phyloP scores from a whole-genome alignment of 2,329 filamentous ascomycete genomes.

The Setomelanomma holmii region DNA sequence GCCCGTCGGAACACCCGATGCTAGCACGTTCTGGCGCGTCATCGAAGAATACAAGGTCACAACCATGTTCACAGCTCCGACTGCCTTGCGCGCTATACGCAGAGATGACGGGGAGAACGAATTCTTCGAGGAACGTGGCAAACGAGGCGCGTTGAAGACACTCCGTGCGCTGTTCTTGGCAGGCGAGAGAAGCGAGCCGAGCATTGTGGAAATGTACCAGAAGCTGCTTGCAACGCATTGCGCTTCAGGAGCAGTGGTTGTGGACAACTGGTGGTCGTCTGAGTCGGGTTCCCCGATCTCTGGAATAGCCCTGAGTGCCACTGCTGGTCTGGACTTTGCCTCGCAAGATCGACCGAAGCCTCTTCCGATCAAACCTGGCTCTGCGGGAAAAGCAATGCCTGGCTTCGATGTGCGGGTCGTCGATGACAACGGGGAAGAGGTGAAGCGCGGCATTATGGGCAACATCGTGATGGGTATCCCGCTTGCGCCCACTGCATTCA shows the following conservation, averaged over 20 bases:
- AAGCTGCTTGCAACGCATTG: constrained; percentile 72
- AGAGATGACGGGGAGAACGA: constrained; percentile 81
- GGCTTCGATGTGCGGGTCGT: constrained; percentile 89
- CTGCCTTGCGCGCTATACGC: constrained; percentile 83
- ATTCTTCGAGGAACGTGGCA: constrained; percentile 68
- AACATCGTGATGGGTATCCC: constrained; percentile 89
- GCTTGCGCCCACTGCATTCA: constrained; percentile 84
- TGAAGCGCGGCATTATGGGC: constrained; percentile 78
- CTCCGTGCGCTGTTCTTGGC: constrained; percentile 82
- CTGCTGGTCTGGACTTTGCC: constrained; percentile 63
- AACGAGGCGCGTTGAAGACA: constrained; percentile 72
- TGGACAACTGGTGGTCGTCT: constrained; percentile 79
- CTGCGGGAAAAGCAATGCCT: constrained; percentile 88
- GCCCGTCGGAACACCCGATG: constrained; percentile 85
- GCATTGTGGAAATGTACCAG: constrained; percentile 83
- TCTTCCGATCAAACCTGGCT: constrained; percentile 77
- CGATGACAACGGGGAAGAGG: constrained; percentile 77
- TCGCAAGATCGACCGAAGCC: constrained; percentile 55
- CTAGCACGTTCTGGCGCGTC: constrained; percentile 87
- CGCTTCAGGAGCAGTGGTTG: constrained; percentile 66
- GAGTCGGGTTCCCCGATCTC: constrained; percentile 74
- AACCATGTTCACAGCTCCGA: constrained; percentile 81
- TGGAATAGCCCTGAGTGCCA: constrained; percentile 68
- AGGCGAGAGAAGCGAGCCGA: constrained; percentile 87
- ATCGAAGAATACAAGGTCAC: constrained; percentile 86